Evolutionary conservation across 2,329 filamentous ascomycete genomes (phyloP).

Genomic region (Trematosphaeria pertusa): DNA sequence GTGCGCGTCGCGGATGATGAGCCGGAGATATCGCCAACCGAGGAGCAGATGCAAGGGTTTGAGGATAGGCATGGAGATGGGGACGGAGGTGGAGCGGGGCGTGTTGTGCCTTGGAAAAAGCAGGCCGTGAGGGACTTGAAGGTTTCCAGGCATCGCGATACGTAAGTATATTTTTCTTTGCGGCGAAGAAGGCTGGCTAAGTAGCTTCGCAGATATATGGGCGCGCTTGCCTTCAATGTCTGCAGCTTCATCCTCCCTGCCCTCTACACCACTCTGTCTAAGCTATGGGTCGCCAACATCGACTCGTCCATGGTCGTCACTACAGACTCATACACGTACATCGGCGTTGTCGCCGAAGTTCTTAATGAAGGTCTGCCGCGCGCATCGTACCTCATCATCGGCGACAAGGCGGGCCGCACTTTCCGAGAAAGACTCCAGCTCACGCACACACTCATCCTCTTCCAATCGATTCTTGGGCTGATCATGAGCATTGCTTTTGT

Average conservation of each 20-base stretch:
- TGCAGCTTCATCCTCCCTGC: constrained; percentile 70
- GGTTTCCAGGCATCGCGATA: constrained; percentile 17
- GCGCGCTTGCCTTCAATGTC: constrained; percentile 68
- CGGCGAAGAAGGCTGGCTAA: not conserved
- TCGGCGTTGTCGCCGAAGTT: constrained; percentile 70
- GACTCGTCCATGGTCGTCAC: constrained; percentile 68
- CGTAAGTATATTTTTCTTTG: constrained; percentile 15
- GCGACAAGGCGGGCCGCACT: constrained; percentile 64
- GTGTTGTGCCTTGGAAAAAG: constrained; percentile 17
- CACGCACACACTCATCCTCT: constrained; percentile 64
- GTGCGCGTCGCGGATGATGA: constrained; percentile 1
- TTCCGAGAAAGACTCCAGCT: constrained; percentile 62
- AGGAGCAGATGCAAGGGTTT: not conserved
- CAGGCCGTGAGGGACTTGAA: constrained; percentile 19
- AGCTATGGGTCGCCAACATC: constrained; percentile 74
- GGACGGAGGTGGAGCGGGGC: not conserved
- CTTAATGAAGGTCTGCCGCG: constrained; percentile 76
- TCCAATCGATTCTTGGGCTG: constrained; percentile 64
- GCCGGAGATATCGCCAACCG: too few species aligned
- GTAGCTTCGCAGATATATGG: constrained; percentile 53
- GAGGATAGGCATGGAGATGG: not conserved
- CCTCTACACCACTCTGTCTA: constrained; percentile 70
- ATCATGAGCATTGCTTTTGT: constrained; percentile 68
- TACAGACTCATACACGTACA: constrained; percentile 73
- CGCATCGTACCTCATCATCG: constrained; percentile 72